Conservation (phyloP, 2,329 filamentous ascomycete genomes). For the Monosporascus sp. region DNA sequence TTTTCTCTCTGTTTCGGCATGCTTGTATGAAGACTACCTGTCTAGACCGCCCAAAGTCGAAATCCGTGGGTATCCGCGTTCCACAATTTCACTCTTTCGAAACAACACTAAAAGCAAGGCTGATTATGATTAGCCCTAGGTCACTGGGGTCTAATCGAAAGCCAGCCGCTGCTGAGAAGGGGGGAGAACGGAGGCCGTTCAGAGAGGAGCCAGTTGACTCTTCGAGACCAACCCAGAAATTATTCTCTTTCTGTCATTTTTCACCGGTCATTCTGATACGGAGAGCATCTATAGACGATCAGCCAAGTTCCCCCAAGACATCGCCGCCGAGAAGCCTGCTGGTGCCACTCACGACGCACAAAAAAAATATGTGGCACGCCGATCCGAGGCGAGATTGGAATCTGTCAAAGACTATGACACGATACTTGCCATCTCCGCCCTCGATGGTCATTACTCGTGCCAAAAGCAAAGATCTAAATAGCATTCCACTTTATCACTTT, state of each 20-base stretch:
- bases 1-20: neutral
- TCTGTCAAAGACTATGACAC: constrained; percentile 5
- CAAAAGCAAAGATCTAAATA: constrained; percentile 2
- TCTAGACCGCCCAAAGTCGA: neutral
- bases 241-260: constrained; percentile 11
- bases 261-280: constrained; percentile 10
- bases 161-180: too few relatives aligned
- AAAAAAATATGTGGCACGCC: constrained; percentile 13
- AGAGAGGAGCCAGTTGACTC: too few relatives aligned
- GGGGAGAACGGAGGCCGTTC: too few relatives aligned
- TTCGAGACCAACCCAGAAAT: constrained; percentile 8
- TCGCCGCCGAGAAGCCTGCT: constrained; percentile 14
- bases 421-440: constrained; percentile 7
- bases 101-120: neutral
- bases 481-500: constrained; percentile 10
- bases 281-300: constrained; percentile 12
- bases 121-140: neutral
- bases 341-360: constrained; percentile 9
- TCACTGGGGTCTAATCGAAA: neutral
- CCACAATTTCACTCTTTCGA: neutral
- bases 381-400: constrained; percentile 2
- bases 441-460: constrained; percentile 10
- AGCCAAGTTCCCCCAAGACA: constrained; percentile 11
- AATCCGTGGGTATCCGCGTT: neutral
- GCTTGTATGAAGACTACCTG: neutral